Evolutionary conservation across 2,329 filamentous ascomycete genomes (phyloP).

Genomic region (Penicillium concentricum): DNA sequence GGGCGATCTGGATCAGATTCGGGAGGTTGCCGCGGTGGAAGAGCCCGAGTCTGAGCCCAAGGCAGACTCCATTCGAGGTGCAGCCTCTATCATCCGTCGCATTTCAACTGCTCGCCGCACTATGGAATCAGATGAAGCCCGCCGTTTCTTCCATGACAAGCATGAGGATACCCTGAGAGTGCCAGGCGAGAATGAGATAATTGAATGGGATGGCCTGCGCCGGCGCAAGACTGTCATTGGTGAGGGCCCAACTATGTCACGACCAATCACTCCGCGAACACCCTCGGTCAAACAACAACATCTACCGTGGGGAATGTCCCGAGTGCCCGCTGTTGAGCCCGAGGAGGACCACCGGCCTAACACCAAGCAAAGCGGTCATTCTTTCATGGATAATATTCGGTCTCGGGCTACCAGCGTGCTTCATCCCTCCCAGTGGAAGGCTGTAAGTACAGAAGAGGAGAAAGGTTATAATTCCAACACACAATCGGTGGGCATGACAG

Average conservation of each 20-base stretch:
- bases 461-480: slow-evolving; percentile 46
- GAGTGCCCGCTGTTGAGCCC: slow-evolving; percentile 68
- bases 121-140: slow-evolving; percentile 77
- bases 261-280: slow-evolving; percentile 38
- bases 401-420: slow-evolving; percentile 40
- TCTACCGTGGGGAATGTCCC: slow-evolving; percentile 83
- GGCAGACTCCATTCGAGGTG: slow-evolving; percentile 89
- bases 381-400: slow-evolving; percentile 41
- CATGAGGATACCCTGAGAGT: slow-evolving; percentile 67
- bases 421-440: slow-evolving; percentile 37
- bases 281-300: slow-evolving; percentile 55
- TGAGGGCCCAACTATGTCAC: slow-evolving; percentile 43
- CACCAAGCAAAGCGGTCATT: slow-evolving; percentile 32
- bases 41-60: slow-evolving; percentile 96
- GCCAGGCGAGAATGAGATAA: slow-evolving; percentile 73
- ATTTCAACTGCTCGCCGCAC: slow-evolving; percentile 73
- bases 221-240: slow-evolving; percentile 63
- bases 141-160: slow-evolving; percentile 76
- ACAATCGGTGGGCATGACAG: slow-evolving; percentile 62
- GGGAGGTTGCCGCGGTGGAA: slow-evolving; percentile 90
- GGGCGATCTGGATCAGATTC: slow-evolving; percentile 90
- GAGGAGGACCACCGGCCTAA: slow-evolving; percentile 41
- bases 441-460: slow-evolving; percentile 33
- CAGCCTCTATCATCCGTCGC: slow-evolving; percentile 81
- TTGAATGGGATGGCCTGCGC: slow-evolving; percentile 90